These are phyloP conservation scores for Nigrospora sphaerica DNA, from an alignment of 2,329 filamentous ascomycete species.

Conservation along the genomic window DNA sequence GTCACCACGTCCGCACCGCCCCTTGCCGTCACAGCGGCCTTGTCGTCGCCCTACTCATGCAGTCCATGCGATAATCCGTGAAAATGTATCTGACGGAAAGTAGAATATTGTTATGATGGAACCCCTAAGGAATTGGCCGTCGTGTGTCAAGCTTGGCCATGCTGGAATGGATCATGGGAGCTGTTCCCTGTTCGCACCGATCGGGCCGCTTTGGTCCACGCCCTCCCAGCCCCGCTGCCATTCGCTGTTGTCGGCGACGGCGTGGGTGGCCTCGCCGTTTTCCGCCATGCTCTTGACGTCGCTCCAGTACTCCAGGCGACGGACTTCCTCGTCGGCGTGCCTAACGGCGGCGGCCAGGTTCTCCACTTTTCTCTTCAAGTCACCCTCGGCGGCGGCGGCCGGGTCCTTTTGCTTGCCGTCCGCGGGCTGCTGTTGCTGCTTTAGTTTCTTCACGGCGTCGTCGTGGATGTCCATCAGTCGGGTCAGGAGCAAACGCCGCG, in stretches of 20 bases:
- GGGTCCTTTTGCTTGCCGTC: constrained; percentile 7
- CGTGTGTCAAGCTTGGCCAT: background rate
- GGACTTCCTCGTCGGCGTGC: constrained; percentile 74
- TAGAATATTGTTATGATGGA: background rate
- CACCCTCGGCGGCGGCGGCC: background rate
- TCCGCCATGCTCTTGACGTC: constrained; percentile 67
- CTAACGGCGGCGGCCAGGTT: constrained; percentile 68
- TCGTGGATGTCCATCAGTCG: constrained; percentile 61
- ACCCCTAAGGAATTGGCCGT: too few relatives aligned
- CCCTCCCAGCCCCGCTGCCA: constrained; percentile 43
- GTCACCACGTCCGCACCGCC: too few relatives aligned
- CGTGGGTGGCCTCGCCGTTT: constrained; percentile 37
- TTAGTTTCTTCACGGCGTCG: constrained; percentile 39
- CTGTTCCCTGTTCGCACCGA: constrained; percentile 5
- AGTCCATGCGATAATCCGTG: background rate
- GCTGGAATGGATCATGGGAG: constrained; percentile 3
- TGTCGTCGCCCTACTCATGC: background rate
- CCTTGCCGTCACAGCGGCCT: too few relatives aligned
- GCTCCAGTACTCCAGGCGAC: constrained; percentile 79
- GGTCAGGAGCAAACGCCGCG: constrained; percentile 67
- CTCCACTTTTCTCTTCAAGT: constrained; percentile 41
- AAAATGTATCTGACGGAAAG: background rate
- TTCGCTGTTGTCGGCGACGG: constrained; percentile 32
- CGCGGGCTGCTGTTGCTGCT: constrained; percentile 30
- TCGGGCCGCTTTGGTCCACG: constrained; percentile 4